Conservation (phyloP, 2,329 filamentous ascomycete genomes). For the Alternaria ventricosa region DNA sequence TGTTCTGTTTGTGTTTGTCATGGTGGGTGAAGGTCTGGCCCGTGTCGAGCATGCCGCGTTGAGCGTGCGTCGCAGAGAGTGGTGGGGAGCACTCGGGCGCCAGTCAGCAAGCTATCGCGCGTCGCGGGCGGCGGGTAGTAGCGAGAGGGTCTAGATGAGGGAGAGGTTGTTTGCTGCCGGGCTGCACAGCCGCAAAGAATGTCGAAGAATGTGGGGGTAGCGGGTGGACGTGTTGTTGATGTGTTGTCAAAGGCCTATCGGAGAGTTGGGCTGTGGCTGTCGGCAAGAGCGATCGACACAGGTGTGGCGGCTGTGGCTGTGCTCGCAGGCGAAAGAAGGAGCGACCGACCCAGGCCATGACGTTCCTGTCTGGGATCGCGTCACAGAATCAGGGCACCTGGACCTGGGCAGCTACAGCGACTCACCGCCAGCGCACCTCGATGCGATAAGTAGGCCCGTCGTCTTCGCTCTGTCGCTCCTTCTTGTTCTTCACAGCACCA, state of each 20-base stretch:
- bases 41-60: conserved; percentile 65
- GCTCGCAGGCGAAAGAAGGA: conserved; percentile 3
- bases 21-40: conserved; percentile 56
- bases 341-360: conserved; percentile 19
- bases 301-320: conserved; percentile 26
- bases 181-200: conserved; percentile 41
- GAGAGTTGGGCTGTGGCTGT: neutral
- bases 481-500: conserved; percentile 9
- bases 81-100: conserved; percentile 12
- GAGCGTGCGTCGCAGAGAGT: conserved; percentile 20
- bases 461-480: conserved; percentile 3
- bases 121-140: conserved; percentile 5
- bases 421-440: conserved; percentile 28
- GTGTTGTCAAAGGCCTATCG: conserved; percentile 14
- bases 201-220: conserved; percentile 20
- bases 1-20: conserved; percentile 80
- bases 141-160: conserved; percentile 19
- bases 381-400: conserved; percentile 37
- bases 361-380: conserved; percentile 18
- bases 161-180: neutral
- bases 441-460: conserved; percentile 28
- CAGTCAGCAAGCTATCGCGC: conserved; percentile 7
- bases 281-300: conserved; percentile 11
- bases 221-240: conserved; percentile 3
- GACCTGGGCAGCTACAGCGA: conserved; percentile 4